Base-by-base conservation (phyloP, 495 filamentous ascomycete genomes). In the Penicillium macrosclerotiorum region DNA sequence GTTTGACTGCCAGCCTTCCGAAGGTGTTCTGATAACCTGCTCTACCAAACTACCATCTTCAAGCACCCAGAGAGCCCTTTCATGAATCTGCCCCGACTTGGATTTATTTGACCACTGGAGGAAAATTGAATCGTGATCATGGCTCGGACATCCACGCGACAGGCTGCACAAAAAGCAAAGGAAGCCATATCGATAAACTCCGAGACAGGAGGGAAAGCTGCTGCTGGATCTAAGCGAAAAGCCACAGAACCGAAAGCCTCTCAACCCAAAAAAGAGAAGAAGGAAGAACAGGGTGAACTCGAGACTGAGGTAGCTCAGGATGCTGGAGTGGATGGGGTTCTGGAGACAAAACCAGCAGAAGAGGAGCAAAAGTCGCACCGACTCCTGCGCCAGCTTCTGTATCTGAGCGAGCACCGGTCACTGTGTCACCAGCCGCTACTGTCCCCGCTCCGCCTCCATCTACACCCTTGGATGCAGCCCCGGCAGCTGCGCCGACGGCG, bases 121-220 rank as follows among this genome's bases (percentile, higher is more conserved):
- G 14, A 42, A 9, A 3, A 23, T 27, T 37, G n/a, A 23, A 37
- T 11, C 22, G 6, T 29, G 17, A 51, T 20, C 11, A 73, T 73
- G 70, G 52, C 60, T 31, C 54, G 72, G 42, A 72, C 70, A 29
- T 75, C 69, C 3, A 57, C 65, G 9, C 69, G 72, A 18, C 63
- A 67, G 29, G 72, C 72, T 8, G 70, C 72, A 14, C 62, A 63
- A 37, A 75, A 73, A 44, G 72, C 72, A 5, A 75, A 75, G 37
- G 62, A 73, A 43, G 69, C 69, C 19, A 71, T 75, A 19, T 37
- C 62, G 13, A 45, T 47, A 13, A 44, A 57, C 14, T 53, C 56
- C 8, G 63, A 68, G 30, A 44, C 37, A 12, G 59, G 59, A 34
- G 53, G 48, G 8, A 54, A 46, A 37, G 44, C 53, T 13, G 16